Conservation (phyloP, 2,329 filamentous ascomycete genomes). For the Colletotrichum sublineola region DNA sequence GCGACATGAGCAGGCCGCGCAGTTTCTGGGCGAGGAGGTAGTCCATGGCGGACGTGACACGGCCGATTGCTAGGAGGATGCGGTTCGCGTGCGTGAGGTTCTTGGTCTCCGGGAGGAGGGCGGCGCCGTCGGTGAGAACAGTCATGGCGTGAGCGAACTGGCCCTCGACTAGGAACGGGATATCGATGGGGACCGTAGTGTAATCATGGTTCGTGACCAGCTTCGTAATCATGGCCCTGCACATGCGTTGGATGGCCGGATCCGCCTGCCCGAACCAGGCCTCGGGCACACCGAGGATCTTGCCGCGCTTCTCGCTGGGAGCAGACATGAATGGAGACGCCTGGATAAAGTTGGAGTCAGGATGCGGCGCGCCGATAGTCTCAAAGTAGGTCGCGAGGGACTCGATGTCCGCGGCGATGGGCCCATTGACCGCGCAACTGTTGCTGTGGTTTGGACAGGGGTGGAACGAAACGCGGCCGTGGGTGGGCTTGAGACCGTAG, state of each 20-base stretch:
- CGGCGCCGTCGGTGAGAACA: slow-evolving; percentile 74
- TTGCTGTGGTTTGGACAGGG: slow-evolving; percentile 71
- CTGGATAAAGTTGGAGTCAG: slow-evolving; percentile 67
- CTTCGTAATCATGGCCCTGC: slow-evolving; percentile 61
- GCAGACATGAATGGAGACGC: slow-evolving; percentile 46
- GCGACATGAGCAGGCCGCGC: slow-evolving; percentile 76
- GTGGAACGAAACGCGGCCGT: slow-evolving; percentile 73
- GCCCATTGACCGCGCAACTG: slow-evolving; percentile 75
- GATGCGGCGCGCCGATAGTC: slow-evolving; percentile 74
- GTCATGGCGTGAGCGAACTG: slow-evolving; percentile 81
- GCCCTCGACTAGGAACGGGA: slow-evolving; percentile 72
- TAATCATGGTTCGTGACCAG: slow-evolving; percentile 68
- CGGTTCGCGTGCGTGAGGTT: slow-evolving; percentile 73
- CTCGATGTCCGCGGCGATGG: slow-evolving; percentile 75
- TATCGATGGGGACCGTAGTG: slow-evolving; percentile 65
- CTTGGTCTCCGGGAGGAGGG: slow-evolving; percentile 59
- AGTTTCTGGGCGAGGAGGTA: slow-evolving; percentile 78
- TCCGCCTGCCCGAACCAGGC: slow-evolving; percentile 70
- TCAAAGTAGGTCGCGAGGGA: slow-evolving; percentile 77
- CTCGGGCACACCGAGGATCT: slow-evolving; percentile 73
- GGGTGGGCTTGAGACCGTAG: slow-evolving; percentile 80
- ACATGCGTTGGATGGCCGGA: slow-evolving; percentile 58
- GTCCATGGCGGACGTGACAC: slow-evolving; percentile 73
- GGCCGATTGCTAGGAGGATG: slow-evolving; percentile 74
- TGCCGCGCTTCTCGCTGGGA: slow-evolving; percentile 49